Conservation (phyloP, 2,329 filamentous ascomycete species). For the Periconia digitata region DNA sequence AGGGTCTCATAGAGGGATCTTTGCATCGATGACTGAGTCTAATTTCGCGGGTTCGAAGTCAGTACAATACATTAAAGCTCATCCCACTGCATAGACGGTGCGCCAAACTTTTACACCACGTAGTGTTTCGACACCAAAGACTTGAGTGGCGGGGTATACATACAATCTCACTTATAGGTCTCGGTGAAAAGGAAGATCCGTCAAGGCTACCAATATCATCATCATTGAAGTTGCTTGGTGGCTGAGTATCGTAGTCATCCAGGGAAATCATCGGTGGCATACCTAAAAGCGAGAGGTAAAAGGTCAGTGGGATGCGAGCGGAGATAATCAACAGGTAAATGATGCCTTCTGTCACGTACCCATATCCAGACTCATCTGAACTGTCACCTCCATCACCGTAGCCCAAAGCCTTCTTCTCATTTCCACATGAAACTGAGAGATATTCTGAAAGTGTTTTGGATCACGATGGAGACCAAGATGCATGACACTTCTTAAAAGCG, state of each 20-base stretch:
- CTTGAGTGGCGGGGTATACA: no score
- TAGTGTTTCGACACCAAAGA: no score
- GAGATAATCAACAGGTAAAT: no score
- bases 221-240: slow-evolving; percentile 45
- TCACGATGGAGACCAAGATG: slow-evolving; percentile 47
- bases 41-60: slow-evolving; percentile 20
- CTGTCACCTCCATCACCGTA: slow-evolving; percentile 38
- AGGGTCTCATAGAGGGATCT: slow-evolving; percentile 39
- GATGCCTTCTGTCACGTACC: no score
- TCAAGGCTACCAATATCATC: slow-evolving; percentile 38
- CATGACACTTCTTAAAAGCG: slow-evolving; percentile 43
- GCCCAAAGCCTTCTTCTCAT: slow-evolving; percentile 39
- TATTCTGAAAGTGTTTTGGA: slow-evolving; percentile 37
- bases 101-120: no score
- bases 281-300: no score
- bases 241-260: slow-evolving; percentile 41
- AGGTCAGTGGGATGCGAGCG: no score
- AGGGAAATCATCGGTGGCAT: slow-evolving; percentile 40
- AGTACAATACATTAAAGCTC: no score
- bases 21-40: slow-evolving; percentile 43
- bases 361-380: slow-evolving; percentile 41
- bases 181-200: slow-evolving; percentile 18
- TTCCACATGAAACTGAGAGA: slow-evolving; percentile 40
- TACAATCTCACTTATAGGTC: no score
- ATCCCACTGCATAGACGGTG: no score